Evolutionary conservation across 371 early-diverging fungal genomes (phyloP).

Genomic region (Apophysomyces trapeziformis): DNA sequence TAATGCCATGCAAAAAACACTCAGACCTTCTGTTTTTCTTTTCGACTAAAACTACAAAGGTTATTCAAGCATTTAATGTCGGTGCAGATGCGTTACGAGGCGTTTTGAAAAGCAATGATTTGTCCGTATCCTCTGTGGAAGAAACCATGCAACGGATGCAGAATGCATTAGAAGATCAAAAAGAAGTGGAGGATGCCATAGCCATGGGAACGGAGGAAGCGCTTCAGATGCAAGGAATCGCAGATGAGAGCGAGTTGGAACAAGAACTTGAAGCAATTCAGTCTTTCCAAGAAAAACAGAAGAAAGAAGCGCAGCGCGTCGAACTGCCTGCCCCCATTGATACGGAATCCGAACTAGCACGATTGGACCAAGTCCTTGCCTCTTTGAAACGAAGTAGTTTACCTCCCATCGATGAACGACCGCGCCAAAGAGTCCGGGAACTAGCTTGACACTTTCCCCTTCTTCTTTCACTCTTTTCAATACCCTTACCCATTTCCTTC

Average conservation of each 20-base stretch:
- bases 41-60: conserved; percentile 23
- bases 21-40: background rate
- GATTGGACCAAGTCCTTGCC: conserved; percentile 15
- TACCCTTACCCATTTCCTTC: background rate
- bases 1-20: too few relatives aligned
- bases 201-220: conserved; percentile 30
- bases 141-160: conserved; percentile 53
- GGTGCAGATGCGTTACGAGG: conserved; percentile 54
- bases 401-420: background rate
- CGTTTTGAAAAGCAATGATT: conserved; percentile 35
- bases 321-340: conserved; percentile 15
- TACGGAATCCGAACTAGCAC: conserved; percentile 20
- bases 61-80: conserved; percentile 57
- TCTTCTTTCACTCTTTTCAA: too few relatives aligned
- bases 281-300: background rate
- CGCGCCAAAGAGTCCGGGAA: conserved; percentile 5
- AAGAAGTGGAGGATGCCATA: conserved; percentile 60
- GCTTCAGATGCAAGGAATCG: conserved; percentile 6
- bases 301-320: background rate
- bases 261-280: conserved; percentile 46
- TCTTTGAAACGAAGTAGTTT: conserved; percentile 8
- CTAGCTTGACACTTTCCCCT: background rate
- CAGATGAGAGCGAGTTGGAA: conserved; percentile 50
- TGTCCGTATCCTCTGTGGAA: conserved; percentile 50
- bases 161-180: conserved; percentile 54